phyloP scores from a whole-genome alignment of 1,284 basidiomycete species.

The Tylopilus orsonianus region DNA sequence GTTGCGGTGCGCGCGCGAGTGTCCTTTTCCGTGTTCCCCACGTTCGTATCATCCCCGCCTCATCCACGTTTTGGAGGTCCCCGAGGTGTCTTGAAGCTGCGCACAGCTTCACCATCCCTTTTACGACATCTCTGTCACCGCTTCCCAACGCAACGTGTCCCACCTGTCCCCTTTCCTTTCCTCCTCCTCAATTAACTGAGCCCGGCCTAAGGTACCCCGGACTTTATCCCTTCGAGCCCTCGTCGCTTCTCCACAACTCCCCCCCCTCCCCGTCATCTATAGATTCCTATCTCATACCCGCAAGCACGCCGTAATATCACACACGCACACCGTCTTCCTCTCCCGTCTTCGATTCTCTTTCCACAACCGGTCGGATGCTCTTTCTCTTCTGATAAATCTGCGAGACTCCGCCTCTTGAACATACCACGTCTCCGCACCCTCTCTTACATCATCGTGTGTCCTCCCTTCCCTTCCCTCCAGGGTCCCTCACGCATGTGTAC shows the following conservation, averaged over 20 bases:
- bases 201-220: constrained; percentile 31
- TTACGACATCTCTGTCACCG: constrained; percentile 29
- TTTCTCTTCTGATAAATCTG: constrained; percentile 24
- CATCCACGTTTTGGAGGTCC: constrained; percentile 26
- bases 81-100: constrained; percentile 19
- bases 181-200: constrained; percentile 25
- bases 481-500: constrained; percentile 25
- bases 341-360: constrained; percentile 25
- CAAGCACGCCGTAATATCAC: constrained; percentile 31
- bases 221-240: constrained; percentile 23
- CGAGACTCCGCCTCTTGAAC: constrained; percentile 20
- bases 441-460: constrained; percentile 27
- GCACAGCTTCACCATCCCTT: constrained; percentile 25
- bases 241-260: constrained; percentile 15
- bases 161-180: constrained; percentile 14
- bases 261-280: constrained; percentile 23
- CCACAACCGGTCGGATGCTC: constrained; percentile 24
- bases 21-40: constrained; percentile 26
- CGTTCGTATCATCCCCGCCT: constrained; percentile 28
- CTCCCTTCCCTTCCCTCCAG: constrained; percentile 14
- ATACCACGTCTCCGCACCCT: constrained; percentile 17
- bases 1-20: constrained; percentile 10
- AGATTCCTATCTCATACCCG: constrained; percentile 29
- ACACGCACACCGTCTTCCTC: constrained; percentile 18
- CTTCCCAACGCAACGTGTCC: constrained; percentile 25